Base-by-base conservation (phyloP, 306 rosid genomes). In the Hippophae gyantsensis region DNA sequence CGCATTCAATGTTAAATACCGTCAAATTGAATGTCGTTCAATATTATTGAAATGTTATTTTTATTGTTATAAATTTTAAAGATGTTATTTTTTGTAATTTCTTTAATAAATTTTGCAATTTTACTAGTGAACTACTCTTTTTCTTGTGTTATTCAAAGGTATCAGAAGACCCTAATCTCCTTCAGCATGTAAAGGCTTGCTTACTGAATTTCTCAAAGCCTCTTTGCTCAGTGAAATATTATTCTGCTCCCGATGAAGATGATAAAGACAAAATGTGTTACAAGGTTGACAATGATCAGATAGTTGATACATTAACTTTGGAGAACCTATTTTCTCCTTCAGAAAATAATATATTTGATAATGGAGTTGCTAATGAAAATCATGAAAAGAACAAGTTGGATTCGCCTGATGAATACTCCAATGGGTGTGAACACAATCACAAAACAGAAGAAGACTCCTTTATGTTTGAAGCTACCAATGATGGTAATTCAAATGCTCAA, bases 141-240 rank as follows among this genome's bases (percentile, higher is more conserved):
- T 63, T 66, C 57, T 32, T 58, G 50, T 69, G 62, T 57, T 56
- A 41, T 67, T 60, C 57, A 18, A 64, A 89, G 97, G 86, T 86
- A 38, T 5, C 65, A 2, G 87, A 89, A 76, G 97, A 89, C 47
- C 83, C 64, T 64, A 72, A 55, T 74, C 92, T 86, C 66, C 79
- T 89, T 75, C 97, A 86, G 74, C 95, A 82, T 66, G 76, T 89
- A 68, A 89, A 89, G 66, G 80, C 83, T 69, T 84, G 82, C 63
- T 80, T 86, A 76, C 69, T 89, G 25, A 78, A 89, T 61, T 68
- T 84, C 68, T 89, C 97, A 61, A 89, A 86, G 77, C 93, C 89
- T 10, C 70, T 57, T 9, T 89, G 97, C 72, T 72, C 78, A 3
- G 86, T 78, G 43, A 86, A 73, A 52, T 61, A 79, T 55, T 72